Evolutionary conservation across 495 filamentous ascomycete species (phyloP), one percentile per base, ranked within the genome.

Genomic region (Talaromyces proteolyticus): DNA sequence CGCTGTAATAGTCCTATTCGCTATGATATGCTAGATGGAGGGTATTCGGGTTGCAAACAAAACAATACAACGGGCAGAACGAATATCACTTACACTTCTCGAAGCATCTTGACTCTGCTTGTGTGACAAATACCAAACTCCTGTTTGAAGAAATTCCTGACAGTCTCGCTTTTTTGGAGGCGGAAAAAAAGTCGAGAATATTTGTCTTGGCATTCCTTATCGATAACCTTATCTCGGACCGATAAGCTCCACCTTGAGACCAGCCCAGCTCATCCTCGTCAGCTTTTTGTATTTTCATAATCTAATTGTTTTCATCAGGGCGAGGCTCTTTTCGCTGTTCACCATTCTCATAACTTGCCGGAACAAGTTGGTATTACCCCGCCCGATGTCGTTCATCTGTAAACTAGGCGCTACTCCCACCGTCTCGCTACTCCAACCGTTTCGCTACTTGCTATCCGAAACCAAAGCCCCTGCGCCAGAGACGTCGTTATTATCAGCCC

Each of bases 81-180:
- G 14, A 34, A 10, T 1, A 34, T 20, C 22, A 47, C 69, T 53
- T 69, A 78, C 76, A 76, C 71, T 66, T 74, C 65, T 49, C 70
- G 61, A 46, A 79, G 57, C 75, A 78, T 78, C 14, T 52, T 68
- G 55, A 25, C 20, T 21, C 17, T 47, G 23, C 1, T 23, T 20
- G 12, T 38, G n/a, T 12, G 29, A 2, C 17, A 23, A 40, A 12
- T 38, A 18, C 5, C 16, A 3, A 49, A n/a, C 39, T 40, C 11
- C 3, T 19, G n/a, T 36, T 49, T 22, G 12, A 23, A 18, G 20
- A 42, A 42, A 42, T 34, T 34, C 29, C 8, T 34, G 29, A 8
- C 8, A 14, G 29, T 34, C 29, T n/a, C n/a, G n/a, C n/a, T n/a
- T n/a, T n/a, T n/a, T 34, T 47, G 12, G 25, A 14, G 20, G 45